Evolutionary conservation across 257 asterid species (phyloP), one percentile per base, ranked within the genome.

Genomic region (Plantago elongata): DNA sequence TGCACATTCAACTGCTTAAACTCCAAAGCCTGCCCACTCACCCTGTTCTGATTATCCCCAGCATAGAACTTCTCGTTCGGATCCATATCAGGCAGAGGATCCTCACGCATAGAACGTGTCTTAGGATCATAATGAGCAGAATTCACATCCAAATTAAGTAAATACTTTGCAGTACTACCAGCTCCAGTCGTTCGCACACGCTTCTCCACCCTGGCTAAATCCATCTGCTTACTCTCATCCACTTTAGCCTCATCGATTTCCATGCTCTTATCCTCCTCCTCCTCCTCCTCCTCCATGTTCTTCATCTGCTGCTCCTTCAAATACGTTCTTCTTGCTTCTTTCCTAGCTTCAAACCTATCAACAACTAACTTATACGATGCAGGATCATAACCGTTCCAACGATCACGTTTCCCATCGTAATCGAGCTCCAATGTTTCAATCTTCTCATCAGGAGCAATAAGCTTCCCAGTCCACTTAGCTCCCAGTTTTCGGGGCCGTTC

Each of bases 121-220:
- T 89, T 93, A 49, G 96, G 99, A 72, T 87, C 99, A 76, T 89
- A 93, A 63, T 93, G 94, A 43, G 97, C 89, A 34, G 99, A 93
- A 72, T 93, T 79, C 49, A 89, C 92, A 60, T 87, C 96, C 57
- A 93, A 97, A 63, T 93, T 93, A 17, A 93, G 95, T 70, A 93
- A 97, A 78, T 89, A 93, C 71, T 89, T 93, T 50, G 99, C 97
- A 46, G 96, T 93, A 78, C 99, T 87, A 62, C 99, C 99, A 77
- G 97, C 99, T 72, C 97, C 99, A 14, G 99, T 92, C 45, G 99
- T 93, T 11, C 99, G 91, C 59, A 93, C 97, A 87, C 97, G 96
- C 78, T 89, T 93, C 69, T 93, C 99, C 61, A 93, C 97, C 90
- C 89, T 93, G 2, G 97, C 96, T 22, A 89, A 93, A 78, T 93